Conservation (phyloP, 176 grass and related monocot genomes). For the Musa schizocarpa region DNA sequence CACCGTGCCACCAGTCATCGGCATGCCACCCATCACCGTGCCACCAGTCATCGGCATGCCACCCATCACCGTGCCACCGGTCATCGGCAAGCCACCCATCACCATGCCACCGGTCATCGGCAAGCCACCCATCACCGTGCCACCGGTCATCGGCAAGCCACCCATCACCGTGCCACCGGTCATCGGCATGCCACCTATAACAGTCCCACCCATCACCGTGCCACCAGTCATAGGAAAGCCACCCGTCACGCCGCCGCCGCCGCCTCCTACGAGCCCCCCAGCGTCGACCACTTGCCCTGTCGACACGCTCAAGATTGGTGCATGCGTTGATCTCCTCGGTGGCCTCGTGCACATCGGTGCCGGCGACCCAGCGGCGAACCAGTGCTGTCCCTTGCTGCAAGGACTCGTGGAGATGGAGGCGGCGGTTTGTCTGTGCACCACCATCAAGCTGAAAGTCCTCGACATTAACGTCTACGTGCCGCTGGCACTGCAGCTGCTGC, state of each 20-base stretch:
- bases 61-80: slow-evolving; percentile 1
- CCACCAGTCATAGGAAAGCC: background rate
- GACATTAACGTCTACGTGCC: slow-evolving; percentile 94
- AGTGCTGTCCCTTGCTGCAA: slow-evolving; percentile 79
- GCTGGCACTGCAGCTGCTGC: slow-evolving; percentile 80
- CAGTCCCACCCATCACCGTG: background rate
- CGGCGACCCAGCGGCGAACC: slow-evolving; percentile 75
- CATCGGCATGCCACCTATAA: slow-evolving; percentile 6
- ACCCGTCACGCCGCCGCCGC: background rate
- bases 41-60: background rate
- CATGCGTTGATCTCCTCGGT: slow-evolving; percentile 89
- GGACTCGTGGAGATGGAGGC: slow-evolving; percentile 89
- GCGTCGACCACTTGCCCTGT: slow-evolving; percentile 46
- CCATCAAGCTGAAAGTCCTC: slow-evolving; percentile 82
- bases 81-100: background rate
- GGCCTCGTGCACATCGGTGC: slow-evolving; percentile 88
- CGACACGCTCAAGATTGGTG: slow-evolving; percentile 79
- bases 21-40: background rate
- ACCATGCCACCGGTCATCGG: background rate
- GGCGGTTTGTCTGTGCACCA: slow-evolving; percentile 92
- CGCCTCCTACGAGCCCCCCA: background rate
- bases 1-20: slow-evolving; percentile 5
- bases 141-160: background rate
- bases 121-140: slow-evolving; percentile 17
- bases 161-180: background rate